Conservation (phyloP, 495 filamentous ascomycete species). For the Penicillium longicatenatum region DNA sequence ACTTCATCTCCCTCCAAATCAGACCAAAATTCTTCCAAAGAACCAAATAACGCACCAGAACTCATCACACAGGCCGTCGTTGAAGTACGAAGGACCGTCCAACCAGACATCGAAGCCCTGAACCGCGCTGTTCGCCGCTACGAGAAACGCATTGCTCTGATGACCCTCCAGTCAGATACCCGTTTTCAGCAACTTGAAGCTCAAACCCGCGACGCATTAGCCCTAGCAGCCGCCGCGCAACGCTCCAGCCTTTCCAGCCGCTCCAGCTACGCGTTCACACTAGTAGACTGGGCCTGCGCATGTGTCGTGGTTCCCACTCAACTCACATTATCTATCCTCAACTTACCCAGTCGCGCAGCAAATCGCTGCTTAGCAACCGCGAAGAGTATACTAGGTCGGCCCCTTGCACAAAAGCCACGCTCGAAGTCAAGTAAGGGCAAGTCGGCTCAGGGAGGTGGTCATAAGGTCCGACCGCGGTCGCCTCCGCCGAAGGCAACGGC, state of each 20-base stretch:
- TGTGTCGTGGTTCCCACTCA: slow-evolving; percentile 33
- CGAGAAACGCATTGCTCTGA: slow-evolving; percentile 80
- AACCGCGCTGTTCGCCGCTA: slow-evolving; percentile 91
- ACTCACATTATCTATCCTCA: slow-evolving; percentile 24
- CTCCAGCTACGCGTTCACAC: slow-evolving; percentile 22
- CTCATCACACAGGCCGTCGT: slow-evolving; percentile 51
- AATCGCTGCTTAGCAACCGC: slow-evolving; percentile 21
- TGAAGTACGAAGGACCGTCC: slow-evolving; percentile 64
- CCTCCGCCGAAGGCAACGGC: neutral
- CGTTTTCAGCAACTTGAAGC: slow-evolving; percentile 69
- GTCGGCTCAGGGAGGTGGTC: neutral
- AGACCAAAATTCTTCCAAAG: slow-evolving; percentile 12
- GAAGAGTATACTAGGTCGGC: slow-evolving; percentile 14
- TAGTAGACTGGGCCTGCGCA: slow-evolving; percentile 33
- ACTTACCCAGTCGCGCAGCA: slow-evolving; percentile 27
- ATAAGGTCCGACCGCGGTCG: slow-evolving; percentile 6
- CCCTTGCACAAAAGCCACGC: neutral
- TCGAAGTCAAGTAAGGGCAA: slow-evolving; percentile 26
- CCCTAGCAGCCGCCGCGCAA: slow-evolving; percentile 75
- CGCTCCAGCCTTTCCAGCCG: slow-evolving; percentile 31
- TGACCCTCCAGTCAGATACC: slow-evolving; percentile 71
- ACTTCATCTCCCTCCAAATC: slow-evolving; percentile 11
- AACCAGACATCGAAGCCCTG: slow-evolving; percentile 84
- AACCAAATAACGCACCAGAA: slow-evolving; percentile 29
- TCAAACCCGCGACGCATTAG: slow-evolving; percentile 73